Conservation (phyloP, 2,329 filamentous ascomycete species). For the Plectosphaerella cucumerina region DNA sequence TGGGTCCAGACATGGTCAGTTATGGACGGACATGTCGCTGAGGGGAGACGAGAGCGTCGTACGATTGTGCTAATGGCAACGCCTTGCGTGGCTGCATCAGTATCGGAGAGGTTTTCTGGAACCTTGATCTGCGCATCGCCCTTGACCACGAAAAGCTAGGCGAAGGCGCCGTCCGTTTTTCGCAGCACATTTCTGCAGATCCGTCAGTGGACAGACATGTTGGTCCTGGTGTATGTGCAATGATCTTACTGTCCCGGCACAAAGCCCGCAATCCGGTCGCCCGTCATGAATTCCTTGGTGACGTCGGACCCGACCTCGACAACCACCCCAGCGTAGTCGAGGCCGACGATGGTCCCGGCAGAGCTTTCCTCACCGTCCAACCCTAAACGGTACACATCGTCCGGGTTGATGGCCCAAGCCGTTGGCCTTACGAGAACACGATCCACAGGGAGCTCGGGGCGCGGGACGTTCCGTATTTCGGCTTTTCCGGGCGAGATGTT, state of each 20-base stretch:
- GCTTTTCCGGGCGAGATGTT: slow-evolving; percentile 14
- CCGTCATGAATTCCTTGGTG: slow-evolving; percentile 37
- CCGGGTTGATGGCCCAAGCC: slow-evolving; percentile 32
- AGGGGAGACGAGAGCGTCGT: slow-evolving; percentile 8
- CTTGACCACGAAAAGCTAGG: slow-evolving; percentile 31
- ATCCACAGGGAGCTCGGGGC: slow-evolving; percentile 18
- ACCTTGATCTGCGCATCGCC: slow-evolving; percentile 37
- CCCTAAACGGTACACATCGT: slow-evolving; percentile 29
- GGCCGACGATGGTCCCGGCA: slow-evolving; percentile 26
- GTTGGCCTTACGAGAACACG: slow-evolving; percentile 28
- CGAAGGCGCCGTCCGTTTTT: slow-evolving; percentile 36
- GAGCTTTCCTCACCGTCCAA: slow-evolving; percentile 12
- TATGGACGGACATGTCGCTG: no score
- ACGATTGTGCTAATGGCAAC: slow-evolving; percentile 38
- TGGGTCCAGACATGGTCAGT: no score
- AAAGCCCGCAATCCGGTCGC: slow-evolving; percentile 40
- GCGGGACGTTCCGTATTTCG: slow-evolving; percentile 21
- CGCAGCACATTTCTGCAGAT: slow-evolving; percentile 16
- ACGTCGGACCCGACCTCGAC: slow-evolving; percentile 39
- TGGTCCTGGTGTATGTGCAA: not conserved
- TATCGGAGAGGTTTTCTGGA: slow-evolving; percentile 37
- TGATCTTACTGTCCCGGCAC: slow-evolving; percentile 29
- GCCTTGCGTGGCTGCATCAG: slow-evolving; percentile 42
- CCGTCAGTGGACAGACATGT: no score
- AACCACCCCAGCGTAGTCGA: slow-evolving; percentile 43